Evolutionary conservation across 202 grass and related monocot species (phyloP).

Genomic region (Cymbopogon flexuosus): DNA sequence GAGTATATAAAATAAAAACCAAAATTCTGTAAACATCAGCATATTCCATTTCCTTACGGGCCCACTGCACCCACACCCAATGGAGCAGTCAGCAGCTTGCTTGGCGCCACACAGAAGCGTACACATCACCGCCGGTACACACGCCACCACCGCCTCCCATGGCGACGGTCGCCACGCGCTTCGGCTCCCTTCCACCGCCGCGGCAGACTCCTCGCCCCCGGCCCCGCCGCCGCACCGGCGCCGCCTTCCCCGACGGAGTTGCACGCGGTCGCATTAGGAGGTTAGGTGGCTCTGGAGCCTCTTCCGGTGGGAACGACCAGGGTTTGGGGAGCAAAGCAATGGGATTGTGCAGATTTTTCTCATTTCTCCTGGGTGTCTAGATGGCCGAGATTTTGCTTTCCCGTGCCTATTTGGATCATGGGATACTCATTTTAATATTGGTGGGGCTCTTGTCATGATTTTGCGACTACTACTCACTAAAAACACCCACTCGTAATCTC

Average conservation of each 20-base stretch:
- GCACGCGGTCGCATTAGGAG: slow-evolving; percentile 26
- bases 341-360: background rate
- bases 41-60: slow-evolving; percentile 8
- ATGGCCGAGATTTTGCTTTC: background rate
- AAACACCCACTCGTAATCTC: background rate
- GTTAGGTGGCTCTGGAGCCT: background rate
- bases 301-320: background rate
- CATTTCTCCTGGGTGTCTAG: background rate
- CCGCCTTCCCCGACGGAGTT: background rate
- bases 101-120: slow-evolving; percentile 45
- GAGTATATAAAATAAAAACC: background rate
- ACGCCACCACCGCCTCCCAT: background rate
- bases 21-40: background rate
- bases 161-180: slow-evolving; percentile 35
- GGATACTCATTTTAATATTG: background rate
- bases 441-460: background rate
- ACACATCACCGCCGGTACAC: background rate
- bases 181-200: slow-evolving; percentile 21
- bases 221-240: background rate
- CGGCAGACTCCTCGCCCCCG: background rate
- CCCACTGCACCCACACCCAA: no score
- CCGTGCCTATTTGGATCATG: background rate
- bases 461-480: background rate
- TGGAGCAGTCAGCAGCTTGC: background rate
- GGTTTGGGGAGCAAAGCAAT: background rate